Conservation (phyloP, 768 basidiomycete species). For the Mycena metata region DNA sequence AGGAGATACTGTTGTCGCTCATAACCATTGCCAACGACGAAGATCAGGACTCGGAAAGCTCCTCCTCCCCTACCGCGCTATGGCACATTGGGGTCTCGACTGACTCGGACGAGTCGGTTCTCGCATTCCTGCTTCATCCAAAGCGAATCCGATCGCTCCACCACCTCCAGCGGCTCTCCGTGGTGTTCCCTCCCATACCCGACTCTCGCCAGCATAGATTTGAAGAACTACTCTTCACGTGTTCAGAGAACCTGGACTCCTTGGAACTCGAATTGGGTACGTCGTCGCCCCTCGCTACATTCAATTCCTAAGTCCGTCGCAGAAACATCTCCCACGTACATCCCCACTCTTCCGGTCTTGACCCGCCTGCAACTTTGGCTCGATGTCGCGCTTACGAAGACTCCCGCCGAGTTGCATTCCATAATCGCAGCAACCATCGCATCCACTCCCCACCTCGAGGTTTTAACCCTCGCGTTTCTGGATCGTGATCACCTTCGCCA, state of each 20-base stretch:
- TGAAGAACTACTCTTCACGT: neutral
- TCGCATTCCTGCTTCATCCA: slow-evolving; percentile 1
- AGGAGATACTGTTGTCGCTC: neutral
- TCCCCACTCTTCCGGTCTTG: slow-evolving; percentile 3
- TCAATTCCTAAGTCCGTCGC: neutral
- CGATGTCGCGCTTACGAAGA: slow-evolving; percentile 3
- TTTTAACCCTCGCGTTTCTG: neutral
- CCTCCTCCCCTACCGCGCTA: neutral
- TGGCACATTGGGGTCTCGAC: neutral
- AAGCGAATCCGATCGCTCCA: neutral
- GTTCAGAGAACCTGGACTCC: neutral
- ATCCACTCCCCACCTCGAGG: slow-evolving; percentile 11
- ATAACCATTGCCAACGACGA: neutral
- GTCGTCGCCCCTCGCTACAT: neutral
- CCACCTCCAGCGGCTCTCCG: neutral
- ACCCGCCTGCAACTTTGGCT: neutral
- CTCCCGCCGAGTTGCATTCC: neutral
- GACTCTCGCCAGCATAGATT: neutral
- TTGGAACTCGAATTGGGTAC: slow-evolving; percentile 11
- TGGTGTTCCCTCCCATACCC: slow-evolving; percentile 1
- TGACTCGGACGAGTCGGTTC: neutral
- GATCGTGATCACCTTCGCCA: slow-evolving; percentile 9
- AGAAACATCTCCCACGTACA: slow-evolving; percentile 4
- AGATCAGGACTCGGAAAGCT: neutral
- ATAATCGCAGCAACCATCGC: slow-evolving; percentile 1